Evolutionary conservation across 1,139 yeast genomes (phyloP).

Genomic region (Hemisphaericaspora lyxosophila): DNA sequence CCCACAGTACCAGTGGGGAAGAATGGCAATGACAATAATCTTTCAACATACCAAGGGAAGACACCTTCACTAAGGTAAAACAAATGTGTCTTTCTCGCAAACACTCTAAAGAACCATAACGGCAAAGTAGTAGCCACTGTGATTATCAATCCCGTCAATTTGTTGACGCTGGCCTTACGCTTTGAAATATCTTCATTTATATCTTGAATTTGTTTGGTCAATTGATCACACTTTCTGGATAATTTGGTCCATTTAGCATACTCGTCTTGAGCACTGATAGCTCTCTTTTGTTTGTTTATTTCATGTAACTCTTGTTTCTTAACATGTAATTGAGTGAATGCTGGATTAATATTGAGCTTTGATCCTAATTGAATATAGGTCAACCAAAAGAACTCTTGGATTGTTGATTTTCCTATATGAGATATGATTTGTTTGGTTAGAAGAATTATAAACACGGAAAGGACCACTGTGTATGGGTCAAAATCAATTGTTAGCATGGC

Average conservation of each 20-base stretch:
- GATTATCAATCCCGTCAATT: conserved; percentile 25
- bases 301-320: conserved; percentile 48
- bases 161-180: conserved; percentile 39
- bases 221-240: conserved; percentile 66
- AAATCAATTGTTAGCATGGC: conserved; percentile 21
- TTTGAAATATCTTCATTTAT: conserved; percentile 37
- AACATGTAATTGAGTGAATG: conserved; percentile 31
- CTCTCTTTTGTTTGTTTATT: conserved; percentile 53
- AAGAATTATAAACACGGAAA: conserved; percentile 31
- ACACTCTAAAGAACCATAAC: conserved; percentile 50
- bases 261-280: conserved; percentile 85
- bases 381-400: conserved; percentile 43
- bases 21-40: conserved; percentile 61
- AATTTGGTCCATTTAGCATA: conserved; percentile 96
- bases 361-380: conserved; percentile 37
- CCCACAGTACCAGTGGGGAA: conserved; percentile 57
- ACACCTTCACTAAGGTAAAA: conserved; percentile 60
- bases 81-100: conserved; percentile 58
- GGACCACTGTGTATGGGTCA: conserved; percentile 30
- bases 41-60: conserved; percentile 58
- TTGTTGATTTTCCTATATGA: conserved; percentile 33
- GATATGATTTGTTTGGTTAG: conserved; percentile 30
- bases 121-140: conserved; percentile 41
- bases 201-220: conserved; percentile 51
- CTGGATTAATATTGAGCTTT: conserved; percentile 23